Conservation (phyloP, 2,329 filamentous ascomycete species). For the Pseudogymnoascus sp. region DNA sequence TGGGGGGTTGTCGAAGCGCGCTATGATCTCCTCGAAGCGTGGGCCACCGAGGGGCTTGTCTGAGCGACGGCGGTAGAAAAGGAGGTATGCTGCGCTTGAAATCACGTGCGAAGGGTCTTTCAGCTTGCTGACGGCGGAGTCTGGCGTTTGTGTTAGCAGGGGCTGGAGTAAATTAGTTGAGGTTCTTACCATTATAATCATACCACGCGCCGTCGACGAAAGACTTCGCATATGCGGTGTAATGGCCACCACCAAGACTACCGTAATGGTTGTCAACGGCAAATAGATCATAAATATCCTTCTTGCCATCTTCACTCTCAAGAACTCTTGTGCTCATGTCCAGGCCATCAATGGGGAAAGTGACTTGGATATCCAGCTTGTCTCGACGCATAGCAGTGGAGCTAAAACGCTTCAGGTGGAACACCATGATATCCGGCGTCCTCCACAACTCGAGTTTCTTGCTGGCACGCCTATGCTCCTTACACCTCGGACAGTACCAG, state of each 20-base stretch:
- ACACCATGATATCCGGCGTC: conserved; percentile 85
- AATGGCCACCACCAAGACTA: conserved; percentile 87
- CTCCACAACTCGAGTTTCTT: conserved; percentile 99
- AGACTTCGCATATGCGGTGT: conserved; percentile 90
- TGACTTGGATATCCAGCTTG: conserved; percentile 84
- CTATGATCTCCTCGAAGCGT: conserved; percentile 62
- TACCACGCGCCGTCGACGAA: conserved; percentile 89
- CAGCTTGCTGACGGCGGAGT: conserved; percentile 61
- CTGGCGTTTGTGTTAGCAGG: conserved; percentile 45
- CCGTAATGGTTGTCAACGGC: conserved; percentile 95
- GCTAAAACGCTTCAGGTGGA: conserved; percentile 94
- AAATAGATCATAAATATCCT: conserved; percentile 84
- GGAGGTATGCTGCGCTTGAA: conserved; percentile 73
- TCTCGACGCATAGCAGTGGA: conserved; percentile 73
- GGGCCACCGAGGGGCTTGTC: conserved; percentile 69
- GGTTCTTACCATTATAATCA: conserved; percentile 78
- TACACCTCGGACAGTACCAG: conserved; percentile 96
- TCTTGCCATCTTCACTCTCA: conserved; percentile 70
- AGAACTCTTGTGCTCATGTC: conserved; percentile 76
- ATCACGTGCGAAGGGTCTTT: conserved; percentile 56
- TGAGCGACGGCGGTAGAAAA: conserved; percentile 90
- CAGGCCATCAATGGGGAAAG: conserved; percentile 82
- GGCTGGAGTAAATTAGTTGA: not conserved
- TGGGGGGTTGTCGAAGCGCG: conserved; percentile 48
- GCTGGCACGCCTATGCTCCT: conserved; percentile 82